A percentile compares a stretch with the other conserved stretches of the same genome.
Evolutionary conservation across 148 eudicot species (phyloP).

Genomic region (Tetragonia tetragonoides): DNA sequence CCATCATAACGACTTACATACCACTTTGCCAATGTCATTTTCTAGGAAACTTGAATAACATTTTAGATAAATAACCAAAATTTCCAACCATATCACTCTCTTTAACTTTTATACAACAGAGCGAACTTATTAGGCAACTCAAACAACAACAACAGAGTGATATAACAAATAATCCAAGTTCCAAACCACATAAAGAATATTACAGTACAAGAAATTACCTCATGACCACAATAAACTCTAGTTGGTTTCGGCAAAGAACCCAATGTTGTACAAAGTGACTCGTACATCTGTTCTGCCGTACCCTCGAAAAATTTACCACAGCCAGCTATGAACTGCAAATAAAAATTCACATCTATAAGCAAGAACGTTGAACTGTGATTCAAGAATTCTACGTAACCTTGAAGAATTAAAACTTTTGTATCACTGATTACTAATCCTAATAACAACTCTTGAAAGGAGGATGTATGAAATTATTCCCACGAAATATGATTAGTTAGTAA

Average conservation of each 20-base stretch:
- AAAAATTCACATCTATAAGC: conserved; percentile 1
- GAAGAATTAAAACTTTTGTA: neutral
- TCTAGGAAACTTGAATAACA: neutral
- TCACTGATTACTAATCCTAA: neutral
- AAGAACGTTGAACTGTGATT: neutral
- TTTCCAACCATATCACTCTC: too few species aligned
- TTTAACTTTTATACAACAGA: too few species aligned
- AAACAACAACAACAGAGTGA: too few species aligned
- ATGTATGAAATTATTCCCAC: neutral
- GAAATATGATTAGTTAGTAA: neutral
- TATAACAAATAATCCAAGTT: neutral
- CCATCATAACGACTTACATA: neutral
- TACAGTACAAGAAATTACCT: conserved; percentile 46
- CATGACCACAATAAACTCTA: conserved; percentile 90
- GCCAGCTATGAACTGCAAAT: conserved; percentile 84
- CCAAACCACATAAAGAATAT: neutral
- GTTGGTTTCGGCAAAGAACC: conserved; percentile 88
- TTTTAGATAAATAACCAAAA: too few species aligned
- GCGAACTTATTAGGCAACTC: too few species aligned
- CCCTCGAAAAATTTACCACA: conserved; percentile 97
- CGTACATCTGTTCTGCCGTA: conserved; percentile 95
- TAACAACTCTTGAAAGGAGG: neutral
- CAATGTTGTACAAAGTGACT: conserved; percentile 81
- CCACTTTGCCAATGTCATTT: neutral
- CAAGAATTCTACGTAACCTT: neutral